phyloP scores from a whole-genome alignment of 164 flowering plant species.

The Akebia trifoliata region DNA sequence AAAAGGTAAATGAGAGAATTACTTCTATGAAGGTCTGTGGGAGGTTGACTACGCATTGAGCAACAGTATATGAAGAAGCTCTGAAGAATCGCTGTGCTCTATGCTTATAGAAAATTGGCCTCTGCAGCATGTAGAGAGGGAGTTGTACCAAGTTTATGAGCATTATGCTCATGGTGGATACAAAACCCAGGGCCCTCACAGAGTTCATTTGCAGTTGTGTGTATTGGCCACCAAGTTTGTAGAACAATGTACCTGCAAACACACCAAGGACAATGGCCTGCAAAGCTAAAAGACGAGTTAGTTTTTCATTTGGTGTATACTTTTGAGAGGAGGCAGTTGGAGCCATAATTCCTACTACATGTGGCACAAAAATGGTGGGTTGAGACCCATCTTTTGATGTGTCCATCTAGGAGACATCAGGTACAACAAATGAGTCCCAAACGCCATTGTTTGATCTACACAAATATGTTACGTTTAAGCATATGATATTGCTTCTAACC shows the following conservation, averaged over 20 bases:
- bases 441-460: no score
- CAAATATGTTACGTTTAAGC: no score
- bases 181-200: constrained; percentile 25
- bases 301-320: not conserved
- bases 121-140: constrained; percentile 28
- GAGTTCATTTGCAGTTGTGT: constrained; percentile 24
- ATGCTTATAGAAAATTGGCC: constrained; percentile 33
- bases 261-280: constrained; percentile 24
- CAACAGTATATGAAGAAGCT: constrained; percentile 25
- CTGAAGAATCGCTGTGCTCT: constrained; percentile 28
- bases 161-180: constrained; percentile 32
- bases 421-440: no score
- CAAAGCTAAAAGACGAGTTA: constrained; percentile 1
- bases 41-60: constrained; percentile 27
- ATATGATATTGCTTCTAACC: constrained; percentile 10
- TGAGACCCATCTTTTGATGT: no score
- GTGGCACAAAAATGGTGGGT: no score
- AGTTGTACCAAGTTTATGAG: constrained; percentile 29
- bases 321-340: not conserved
- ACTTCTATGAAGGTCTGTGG: constrained; percentile 26
- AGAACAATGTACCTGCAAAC: constrained; percentile 27
- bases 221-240: constrained; percentile 24
- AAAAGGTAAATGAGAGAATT: constrained; percentile 7
- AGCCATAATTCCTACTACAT: not conserved
- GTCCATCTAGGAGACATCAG: no score